Evolutionary conservation across 1,139 yeast species (phyloP).

Genomic region (Magnusiomyces tetraspermus): DNA sequence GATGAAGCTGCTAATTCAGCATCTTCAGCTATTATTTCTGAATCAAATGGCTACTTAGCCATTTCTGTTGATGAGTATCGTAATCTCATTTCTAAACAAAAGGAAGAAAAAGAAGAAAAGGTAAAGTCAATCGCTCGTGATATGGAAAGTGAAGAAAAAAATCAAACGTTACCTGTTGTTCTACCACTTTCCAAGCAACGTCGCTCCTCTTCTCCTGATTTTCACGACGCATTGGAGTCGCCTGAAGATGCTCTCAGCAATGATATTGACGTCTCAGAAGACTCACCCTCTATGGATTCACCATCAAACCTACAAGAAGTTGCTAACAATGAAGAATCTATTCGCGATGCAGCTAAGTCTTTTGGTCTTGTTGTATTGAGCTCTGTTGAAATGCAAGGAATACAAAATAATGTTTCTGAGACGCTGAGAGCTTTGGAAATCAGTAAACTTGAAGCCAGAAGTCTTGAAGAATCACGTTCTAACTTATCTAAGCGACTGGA

Average conservation of each 20-base stretch:
- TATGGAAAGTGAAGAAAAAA: constrained; percentile 13
- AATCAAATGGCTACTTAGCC: constrained; percentile 34
- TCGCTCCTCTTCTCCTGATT: constrained; percentile 8
- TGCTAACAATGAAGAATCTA: not conserved
- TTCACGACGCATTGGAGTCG: constrained; percentile 6
- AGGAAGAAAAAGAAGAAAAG: constrained; percentile 10
- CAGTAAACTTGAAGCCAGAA: constrained; percentile 5
- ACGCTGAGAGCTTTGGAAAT: constrained; percentile 4
- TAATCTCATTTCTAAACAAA: constrained; percentile 16
- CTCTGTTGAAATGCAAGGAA: constrained; percentile 6
- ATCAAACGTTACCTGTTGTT: constrained; percentile 3
- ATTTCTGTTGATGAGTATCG: constrained; percentile 34
- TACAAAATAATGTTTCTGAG: constrained; percentile 6
- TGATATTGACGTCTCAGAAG: not conserved
- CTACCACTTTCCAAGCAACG: not conserved
- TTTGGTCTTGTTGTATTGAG: constrained; percentile 8
- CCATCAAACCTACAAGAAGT: not conserved
- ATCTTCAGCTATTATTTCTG: not conserved
- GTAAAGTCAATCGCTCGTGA: constrained; percentile 9
- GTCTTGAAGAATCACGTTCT: constrained; percentile 4
- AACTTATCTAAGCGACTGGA: not conserved
- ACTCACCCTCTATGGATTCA: not conserved
- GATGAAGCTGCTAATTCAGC: constrained; percentile 3
- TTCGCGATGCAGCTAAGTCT: constrained; percentile 4
- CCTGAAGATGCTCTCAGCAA: constrained; percentile 2